These are phyloP conservation scores for Cephaloascus albidus DNA, from an alignment of 805 yeast species.

Conservation along the genomic window DNA sequence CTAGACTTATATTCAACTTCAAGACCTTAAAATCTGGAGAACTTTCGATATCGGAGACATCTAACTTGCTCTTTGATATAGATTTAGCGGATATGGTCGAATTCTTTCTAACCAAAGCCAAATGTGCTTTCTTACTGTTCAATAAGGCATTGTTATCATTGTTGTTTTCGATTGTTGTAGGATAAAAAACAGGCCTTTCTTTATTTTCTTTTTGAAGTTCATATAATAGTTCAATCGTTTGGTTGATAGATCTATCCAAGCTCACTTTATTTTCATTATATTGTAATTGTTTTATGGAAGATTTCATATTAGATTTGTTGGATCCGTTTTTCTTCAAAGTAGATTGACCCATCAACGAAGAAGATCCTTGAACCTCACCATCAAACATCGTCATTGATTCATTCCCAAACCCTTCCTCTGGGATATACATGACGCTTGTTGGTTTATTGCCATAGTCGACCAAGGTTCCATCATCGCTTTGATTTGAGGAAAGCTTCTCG, in stretches of 20 bases:
- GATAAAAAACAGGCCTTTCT: conserved; percentile 54
- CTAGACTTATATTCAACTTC: conserved; percentile 50
- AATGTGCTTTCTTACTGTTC: conserved; percentile 40
- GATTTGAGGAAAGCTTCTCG: background rate
- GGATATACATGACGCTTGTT: conserved; percentile 17
- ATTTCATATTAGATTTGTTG: conserved; percentile 17
- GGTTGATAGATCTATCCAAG: conserved; percentile 51
- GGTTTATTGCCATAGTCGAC: conserved; percentile 6
- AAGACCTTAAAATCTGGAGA: conserved; percentile 47
- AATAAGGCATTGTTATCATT: conserved; percentile 19
- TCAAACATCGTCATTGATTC: conserved; percentile 20
- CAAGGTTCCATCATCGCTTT: conserved; percentile 1
- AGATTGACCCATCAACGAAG: conserved; percentile 5
- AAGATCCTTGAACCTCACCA: conserved; percentile 14
- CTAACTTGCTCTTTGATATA: conserved; percentile 6
- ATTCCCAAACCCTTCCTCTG: conserved; percentile 20
- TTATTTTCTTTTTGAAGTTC: conserved; percentile 49
- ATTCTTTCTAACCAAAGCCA: conserved; percentile 42
- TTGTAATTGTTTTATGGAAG: conserved; percentile 63
- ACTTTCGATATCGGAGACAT: conserved; percentile 8
- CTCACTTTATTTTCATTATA: conserved; percentile 67
- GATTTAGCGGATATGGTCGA: conserved; percentile 1
- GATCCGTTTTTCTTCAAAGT: background rate
- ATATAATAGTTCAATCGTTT: conserved; percentile 38
- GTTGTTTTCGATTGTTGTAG: conserved; percentile 28